Evolutionary conservation across 768 basidiomycete genomes (phyloP).

Genomic region (Naematelia encephala): DNA sequence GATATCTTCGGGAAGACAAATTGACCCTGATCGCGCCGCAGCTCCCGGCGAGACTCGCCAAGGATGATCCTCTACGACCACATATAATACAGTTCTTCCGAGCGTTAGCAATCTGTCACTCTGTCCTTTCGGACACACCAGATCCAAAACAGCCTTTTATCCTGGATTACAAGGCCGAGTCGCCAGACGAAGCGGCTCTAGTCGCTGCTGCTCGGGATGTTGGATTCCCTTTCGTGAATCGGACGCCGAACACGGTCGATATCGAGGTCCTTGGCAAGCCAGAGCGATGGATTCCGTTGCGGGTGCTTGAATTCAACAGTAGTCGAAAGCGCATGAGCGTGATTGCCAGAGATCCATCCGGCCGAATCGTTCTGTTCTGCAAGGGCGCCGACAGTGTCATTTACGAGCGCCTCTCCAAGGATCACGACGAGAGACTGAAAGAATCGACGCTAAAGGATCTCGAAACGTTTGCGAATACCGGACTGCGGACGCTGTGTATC

Average conservation of each 20-base stretch:
- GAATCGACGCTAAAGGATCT: slow-evolving; percentile 78
- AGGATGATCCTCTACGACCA: slow-evolving; percentile 60
- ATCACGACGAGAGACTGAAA: slow-evolving; percentile 72
- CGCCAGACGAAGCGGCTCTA: slow-evolving; percentile 90
- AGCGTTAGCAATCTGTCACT: slow-evolving; percentile 91
- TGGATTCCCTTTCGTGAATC: slow-evolving; percentile 83
- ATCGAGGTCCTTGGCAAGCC: slow-evolving; percentile 88
- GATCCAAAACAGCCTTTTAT: slow-evolving; percentile 63
- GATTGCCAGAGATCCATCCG: slow-evolving; percentile 78
- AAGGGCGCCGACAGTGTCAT: slow-evolving; percentile 98
- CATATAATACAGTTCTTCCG: slow-evolving; percentile 83
- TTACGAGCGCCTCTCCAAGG: slow-evolving; percentile 73
- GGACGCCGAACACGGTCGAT: slow-evolving; percentile 69
- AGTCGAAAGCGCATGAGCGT: slow-evolving; percentile 95
- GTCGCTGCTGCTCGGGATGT: slow-evolving; percentile 88
- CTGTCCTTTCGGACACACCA: slow-evolving; percentile 70
- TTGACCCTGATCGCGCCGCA: slow-evolving; percentile 84
- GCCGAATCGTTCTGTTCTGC: slow-evolving; percentile 76
- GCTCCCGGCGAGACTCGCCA: slow-evolving; percentile 71
- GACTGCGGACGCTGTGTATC: slow-evolving; percentile 85
- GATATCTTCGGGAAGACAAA: slow-evolving; percentile 73
- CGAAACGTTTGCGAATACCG: slow-evolving; percentile 89
- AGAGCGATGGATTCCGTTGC: slow-evolving; percentile 74
- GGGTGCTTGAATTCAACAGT: slow-evolving; percentile 88
- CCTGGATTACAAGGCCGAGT: slow-evolving; percentile 91